These are phyloP conservation scores for Pachysandra terminalis DNA, from an alignment of 164 flowering plant genomes.

Conservation along the genomic window DNA sequence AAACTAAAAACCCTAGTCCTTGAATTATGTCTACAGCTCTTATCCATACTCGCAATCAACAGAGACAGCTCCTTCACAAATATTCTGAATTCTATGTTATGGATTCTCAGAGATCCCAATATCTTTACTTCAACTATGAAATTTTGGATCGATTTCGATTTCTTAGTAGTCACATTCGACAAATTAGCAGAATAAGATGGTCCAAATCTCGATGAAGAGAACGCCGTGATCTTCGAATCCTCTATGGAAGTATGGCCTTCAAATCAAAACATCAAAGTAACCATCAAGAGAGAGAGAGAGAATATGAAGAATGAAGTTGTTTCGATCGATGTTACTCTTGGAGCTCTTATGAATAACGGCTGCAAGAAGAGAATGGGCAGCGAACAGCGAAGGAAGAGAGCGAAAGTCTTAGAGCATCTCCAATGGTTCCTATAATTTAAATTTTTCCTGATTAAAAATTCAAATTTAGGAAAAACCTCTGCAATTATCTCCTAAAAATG, in stretches of 20 bases:
- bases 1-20: neutral
- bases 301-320: too few species aligned
- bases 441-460: too few species aligned
- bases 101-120: neutral
- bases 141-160: neutral
- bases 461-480: too few species aligned
- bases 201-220: constrained; percentile 12
- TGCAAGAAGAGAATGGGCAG: too few species aligned
- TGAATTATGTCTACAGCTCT: neutral
- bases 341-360: too few species aligned
- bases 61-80: neutral
- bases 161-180: constrained; percentile 6
- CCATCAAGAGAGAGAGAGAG: too few species aligned
- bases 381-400: too few species aligned
- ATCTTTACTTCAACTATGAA: constrained; percentile 7
- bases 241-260: neutral
- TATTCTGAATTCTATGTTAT: neutral
- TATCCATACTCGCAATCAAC: neutral
- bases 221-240: constrained; percentile 7
- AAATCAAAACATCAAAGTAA: too few species aligned
- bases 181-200: neutral
- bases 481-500: too few species aligned
- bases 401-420: too few species aligned
- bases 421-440: too few species aligned
- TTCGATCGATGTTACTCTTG: too few species aligned